phyloP scores from a whole-genome alignment of 257 asterid genomes.

The Leptodermis oblonga region DNA sequence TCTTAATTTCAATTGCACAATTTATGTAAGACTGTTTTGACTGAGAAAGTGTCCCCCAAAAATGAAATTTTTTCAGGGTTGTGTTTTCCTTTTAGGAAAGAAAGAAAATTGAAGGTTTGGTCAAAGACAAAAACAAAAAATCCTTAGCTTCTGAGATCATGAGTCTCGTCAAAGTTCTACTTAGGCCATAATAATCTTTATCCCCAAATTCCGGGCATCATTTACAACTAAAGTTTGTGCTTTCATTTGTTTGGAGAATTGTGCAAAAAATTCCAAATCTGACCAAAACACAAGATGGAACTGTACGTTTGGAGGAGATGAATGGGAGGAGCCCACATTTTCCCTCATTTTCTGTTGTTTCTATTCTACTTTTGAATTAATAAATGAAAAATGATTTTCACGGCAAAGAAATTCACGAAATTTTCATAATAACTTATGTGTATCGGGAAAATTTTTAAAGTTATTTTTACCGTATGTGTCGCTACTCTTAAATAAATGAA shows the following conservation, averaged over 20 bases:
- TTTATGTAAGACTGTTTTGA: conserved; percentile 1
- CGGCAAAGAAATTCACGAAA: too few relatives aligned
- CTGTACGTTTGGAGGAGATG: too few relatives aligned
- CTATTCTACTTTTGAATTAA: too few relatives aligned
- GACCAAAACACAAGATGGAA: conserved; percentile 33
- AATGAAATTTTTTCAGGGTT: background rate
- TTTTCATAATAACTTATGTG: too few relatives aligned
- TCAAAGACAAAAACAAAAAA: conserved; percentile 19
- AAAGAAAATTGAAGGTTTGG: conserved; percentile 11
- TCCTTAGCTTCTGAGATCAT: background rate
- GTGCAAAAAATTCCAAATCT: conserved; percentile 68
- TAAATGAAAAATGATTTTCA: too few relatives aligned
- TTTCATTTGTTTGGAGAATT: conserved; percentile 44
- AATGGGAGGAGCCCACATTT: background rate
- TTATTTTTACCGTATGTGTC: too few relatives aligned
- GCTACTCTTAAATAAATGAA: too few relatives aligned
- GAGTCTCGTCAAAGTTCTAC: conserved; percentile 40
- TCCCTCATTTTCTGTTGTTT: conserved; percentile 2
- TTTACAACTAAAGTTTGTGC: conserved; percentile 45
- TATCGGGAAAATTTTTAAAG: too few relatives aligned
- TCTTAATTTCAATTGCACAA: background rate
- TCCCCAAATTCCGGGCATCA: conserved; percentile 72
- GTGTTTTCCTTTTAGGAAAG: background rate
- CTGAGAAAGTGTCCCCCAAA: conserved; percentile 5
- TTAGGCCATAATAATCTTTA: conserved; percentile 34